Evolutionary conservation across 495 filamentous ascomycete species (phyloP), one percentile per base, ranked within the genome.

Genomic region (Hypoxylon perforatum): DNA sequence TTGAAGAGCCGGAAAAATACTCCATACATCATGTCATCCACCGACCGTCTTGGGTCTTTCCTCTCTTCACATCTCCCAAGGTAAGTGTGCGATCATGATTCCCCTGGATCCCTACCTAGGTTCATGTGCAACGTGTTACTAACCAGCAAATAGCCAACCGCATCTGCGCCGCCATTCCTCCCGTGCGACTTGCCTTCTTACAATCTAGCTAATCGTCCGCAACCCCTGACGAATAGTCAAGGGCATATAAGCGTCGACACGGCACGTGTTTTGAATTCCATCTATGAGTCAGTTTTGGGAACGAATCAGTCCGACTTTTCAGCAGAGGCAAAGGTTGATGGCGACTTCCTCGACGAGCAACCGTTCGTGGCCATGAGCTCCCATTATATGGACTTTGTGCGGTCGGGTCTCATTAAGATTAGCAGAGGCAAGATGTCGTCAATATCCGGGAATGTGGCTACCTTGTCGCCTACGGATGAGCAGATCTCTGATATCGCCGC

Each of bases 161-260:
- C 78, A 4, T 72, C 76, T 1, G 76, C 82, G 0, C 80, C 86
- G 0, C 79, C 82, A 0, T 94, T 96, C 61, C 69, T 93, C 0
- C 93, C 93, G 0, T 71, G 92, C n/a, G 93, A 97, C 73, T 75
- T 95, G 21, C 77, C 81, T 21, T 84, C 94, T 23, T 93, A 92
- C 70, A 91, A 96, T 61, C 75, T 92, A 6, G 74, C 79, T 15
- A 84, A 86, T 36, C 82, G 90, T 21, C 84, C 86, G 2, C 75
- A 79, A 0, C 78, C 78, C n/a, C 73, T 92, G n/a, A 74, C 77
- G 17, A 87, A 90, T 46, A 77, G 74, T 0, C 80, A 87, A 25
- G 90, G 89, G 0, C 84, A 86, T 23, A 81, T 91, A 33, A 74
- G 83, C 0, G 59, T 78, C 7, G 86, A 90, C 8, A 79, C 81